These are phyloP conservation scores for Paramyrothecium sp. DNA, from an alignment of 2,329 filamentous ascomycete species.

Conservation along the genomic window DNA sequence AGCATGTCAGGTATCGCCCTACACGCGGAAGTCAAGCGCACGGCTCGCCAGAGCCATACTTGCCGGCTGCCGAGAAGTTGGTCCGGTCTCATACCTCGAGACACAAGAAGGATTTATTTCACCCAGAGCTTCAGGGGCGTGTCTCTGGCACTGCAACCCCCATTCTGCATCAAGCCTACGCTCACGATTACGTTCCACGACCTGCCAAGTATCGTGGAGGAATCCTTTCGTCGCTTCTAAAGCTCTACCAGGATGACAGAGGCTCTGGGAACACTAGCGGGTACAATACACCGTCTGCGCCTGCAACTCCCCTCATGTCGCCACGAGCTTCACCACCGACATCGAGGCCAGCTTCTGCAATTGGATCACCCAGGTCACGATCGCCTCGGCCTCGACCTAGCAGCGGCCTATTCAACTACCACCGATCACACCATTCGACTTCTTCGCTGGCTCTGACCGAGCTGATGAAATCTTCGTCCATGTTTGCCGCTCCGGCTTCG, in stretches of 20 bases:
- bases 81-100: constrained; percentile 30
- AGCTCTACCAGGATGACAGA: constrained; percentile 59
- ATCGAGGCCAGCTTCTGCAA: constrained; percentile 37
- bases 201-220: constrained; percentile 71
- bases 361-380: constrained; percentile 28
- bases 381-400: constrained; percentile 28
- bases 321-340: constrained; percentile 38
- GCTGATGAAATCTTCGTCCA: constrained; percentile 53
- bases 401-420: constrained; percentile 38
- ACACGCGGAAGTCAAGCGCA: background rate
- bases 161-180: constrained; percentile 46
- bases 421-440: constrained; percentile 37
- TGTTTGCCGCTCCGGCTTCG: constrained; percentile 46
- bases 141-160: constrained; percentile 37
- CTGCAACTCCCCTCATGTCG: constrained; percentile 38
- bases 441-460: constrained; percentile 48
- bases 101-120: constrained; percentile 28
- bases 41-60: background rate
- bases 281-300: constrained; percentile 37
- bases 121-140: constrained; percentile 18
- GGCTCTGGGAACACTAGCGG: constrained; percentile 33
- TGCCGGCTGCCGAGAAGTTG: constrained; percentile 27
- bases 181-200: constrained; percentile 58
- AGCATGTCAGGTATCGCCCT: constrained; percentile 13
- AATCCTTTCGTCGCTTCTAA: constrained; percentile 70